Evolutionary conservation across 805 yeast genomes (phyloP), one percentile per base, ranked within the genome.

Genomic region (Teunomyces stri): DNA sequence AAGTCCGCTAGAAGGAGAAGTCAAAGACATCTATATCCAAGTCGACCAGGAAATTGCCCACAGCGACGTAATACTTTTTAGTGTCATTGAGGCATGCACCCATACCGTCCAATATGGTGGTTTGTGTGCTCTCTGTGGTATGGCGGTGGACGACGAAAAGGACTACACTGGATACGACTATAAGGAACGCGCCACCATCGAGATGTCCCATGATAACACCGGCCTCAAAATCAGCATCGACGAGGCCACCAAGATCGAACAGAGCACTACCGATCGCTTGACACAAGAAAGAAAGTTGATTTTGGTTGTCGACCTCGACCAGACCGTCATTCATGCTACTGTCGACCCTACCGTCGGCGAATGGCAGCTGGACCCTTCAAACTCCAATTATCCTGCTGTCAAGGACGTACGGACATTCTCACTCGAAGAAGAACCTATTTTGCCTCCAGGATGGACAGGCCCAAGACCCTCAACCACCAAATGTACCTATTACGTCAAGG

Each of bases 311-410:
- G 99, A 94, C 73, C 75, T 94, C 52, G 99, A 94, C 69, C 99
- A 94, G 65, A 94, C 99, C 0, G 95, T 94, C 4, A 92, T 94
- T 28, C 99, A 94, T 61, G 96, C 97, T 36, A 92, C 97, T 4
- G 97, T 92, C 13, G 99, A 94, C 63, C 97, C 97, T 0, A 90
- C 97, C 0, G 96, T 94, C 27, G 94, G 94, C 0, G 96, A 89
- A 60, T 94, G 99, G 99, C 90, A 87, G 76, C 76, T 77, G 43
- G 97, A 94, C 59, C 85, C 89, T 3, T 65, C 74, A 4, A 88
- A 89, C 56, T 96, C 97, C 5, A 90, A 94, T 60, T 87, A 87
- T 61, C 84, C 82, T 3, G 85, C 92, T 2, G 81, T 94, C 27
- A 83, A 84, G 63, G 96, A 91, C 60, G 97, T 94, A 3, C 73